Percentiles rank a stretch among this genome's conserved stretches.
These are phyloP conservation scores for Phalaenopsis hybrid DNA, from an alignment of 116 monocot genomes.

Conservation along the genomic window DNA sequence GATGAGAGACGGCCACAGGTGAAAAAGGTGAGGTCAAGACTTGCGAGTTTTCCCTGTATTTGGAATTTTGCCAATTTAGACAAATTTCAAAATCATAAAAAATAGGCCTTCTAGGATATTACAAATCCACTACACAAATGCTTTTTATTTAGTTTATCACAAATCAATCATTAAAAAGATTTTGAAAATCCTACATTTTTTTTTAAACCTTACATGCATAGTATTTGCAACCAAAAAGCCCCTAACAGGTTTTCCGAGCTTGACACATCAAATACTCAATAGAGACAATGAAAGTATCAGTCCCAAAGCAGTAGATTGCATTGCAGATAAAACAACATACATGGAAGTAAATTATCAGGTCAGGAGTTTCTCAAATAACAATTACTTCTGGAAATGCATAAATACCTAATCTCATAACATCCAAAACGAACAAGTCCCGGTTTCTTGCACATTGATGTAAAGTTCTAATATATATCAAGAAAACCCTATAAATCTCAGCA, in stretches of 20 bases:
- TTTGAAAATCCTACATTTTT: too few relatives aligned
- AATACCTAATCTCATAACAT: not conserved
- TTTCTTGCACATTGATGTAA: not conserved
- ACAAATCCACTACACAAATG: too few relatives aligned
- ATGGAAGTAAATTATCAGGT: not conserved
- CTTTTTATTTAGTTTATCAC: too few relatives aligned
- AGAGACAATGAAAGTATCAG: not conserved
- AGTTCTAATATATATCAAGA: not conserved
- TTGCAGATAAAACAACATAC: not conserved
- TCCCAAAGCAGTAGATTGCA: not conserved
- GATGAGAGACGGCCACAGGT: too few relatives aligned
- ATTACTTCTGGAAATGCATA: not conserved
- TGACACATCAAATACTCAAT: not conserved
- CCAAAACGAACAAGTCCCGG: not conserved
- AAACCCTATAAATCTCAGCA: not conserved
- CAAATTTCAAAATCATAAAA: too few relatives aligned
- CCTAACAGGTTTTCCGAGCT: not conserved
- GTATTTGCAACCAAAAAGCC: too few relatives aligned
- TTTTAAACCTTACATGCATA: too few relatives aligned
- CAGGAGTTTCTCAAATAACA: not conserved
- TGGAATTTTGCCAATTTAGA: too few relatives aligned
- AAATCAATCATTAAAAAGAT: too few relatives aligned
- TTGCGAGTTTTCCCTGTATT: too few relatives aligned
- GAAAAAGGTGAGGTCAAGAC: too few relatives aligned
- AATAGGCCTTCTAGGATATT: too few relatives aligned